Evolutionary conservation across 2,329 filamentous ascomycete genomes (phyloP).

Genomic region (Colletotrichum shisoi): DNA sequence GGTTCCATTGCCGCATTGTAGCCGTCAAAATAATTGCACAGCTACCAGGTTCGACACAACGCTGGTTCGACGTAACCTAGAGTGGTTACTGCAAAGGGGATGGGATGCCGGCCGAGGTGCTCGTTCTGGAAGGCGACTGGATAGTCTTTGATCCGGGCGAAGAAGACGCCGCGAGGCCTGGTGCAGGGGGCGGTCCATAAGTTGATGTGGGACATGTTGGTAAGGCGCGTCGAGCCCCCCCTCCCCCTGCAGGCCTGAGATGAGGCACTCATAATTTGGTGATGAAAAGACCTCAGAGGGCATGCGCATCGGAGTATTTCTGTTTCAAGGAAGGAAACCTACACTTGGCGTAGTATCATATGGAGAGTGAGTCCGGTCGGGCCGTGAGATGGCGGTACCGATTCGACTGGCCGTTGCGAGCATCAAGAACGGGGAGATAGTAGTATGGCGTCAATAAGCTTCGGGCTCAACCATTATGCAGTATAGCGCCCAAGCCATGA

Average conservation of each 20-base stretch:
- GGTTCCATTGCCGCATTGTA: constrained; percentile 13
- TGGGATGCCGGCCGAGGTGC: constrained; percentile 1
- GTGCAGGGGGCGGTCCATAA: constrained; percentile 25
- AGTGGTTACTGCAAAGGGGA: constrained; percentile 1
- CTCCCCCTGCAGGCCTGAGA: constrained; percentile 31
- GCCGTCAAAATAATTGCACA: neutral
- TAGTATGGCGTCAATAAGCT: neutral
- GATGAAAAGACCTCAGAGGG: constrained; percentile 1
- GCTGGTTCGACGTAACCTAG: constrained; percentile 3
- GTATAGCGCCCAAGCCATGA: neutral
- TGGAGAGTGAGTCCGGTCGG: neutral
- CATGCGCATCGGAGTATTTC: constrained; percentile 25
- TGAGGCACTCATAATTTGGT: constrained; percentile 23
- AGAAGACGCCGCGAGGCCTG: constrained; percentile 22
- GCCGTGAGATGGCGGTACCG: neutral
- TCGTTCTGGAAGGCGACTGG: constrained; percentile 21
- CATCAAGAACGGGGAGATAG: no score
- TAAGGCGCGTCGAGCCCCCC: constrained; percentile 15
- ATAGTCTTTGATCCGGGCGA: neutral
- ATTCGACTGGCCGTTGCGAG: neutral
- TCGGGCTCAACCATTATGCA: neutral
- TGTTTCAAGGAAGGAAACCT: constrained; percentile 25
- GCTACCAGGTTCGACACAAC: constrained; percentile 20
- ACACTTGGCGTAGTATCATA: constrained; percentile 13
- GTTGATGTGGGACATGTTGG: constrained; percentile 20